Evolutionary conservation across 495 filamentous ascomycete species (phyloP).

Genomic region (Penicillium verhagenii): DNA sequence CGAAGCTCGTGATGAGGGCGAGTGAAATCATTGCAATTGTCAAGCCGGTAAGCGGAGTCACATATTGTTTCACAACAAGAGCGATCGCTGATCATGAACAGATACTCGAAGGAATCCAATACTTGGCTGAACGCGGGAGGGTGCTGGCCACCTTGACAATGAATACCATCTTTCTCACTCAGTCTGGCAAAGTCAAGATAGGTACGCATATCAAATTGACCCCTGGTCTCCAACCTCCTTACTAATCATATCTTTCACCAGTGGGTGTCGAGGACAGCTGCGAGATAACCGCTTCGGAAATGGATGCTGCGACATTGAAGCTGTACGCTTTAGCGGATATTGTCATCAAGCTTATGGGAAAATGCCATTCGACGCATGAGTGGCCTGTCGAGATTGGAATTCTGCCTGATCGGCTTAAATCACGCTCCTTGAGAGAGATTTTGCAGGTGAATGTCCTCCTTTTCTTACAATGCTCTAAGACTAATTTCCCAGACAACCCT

Average conservation of each 20-base stretch:
- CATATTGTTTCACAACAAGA: not conserved
- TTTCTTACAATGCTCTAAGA: not conserved
- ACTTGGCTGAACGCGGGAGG: constrained; percentile 2
- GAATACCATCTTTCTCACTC: constrained; percentile 9
- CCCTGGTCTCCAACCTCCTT: not conserved
- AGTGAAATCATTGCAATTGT: constrained; percentile 3
- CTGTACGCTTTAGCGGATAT: constrained; percentile 5
- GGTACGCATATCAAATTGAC: not conserved
- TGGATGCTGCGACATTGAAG: constrained; percentile 6
- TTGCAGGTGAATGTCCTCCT: not conserved
- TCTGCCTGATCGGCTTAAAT: not conserved
- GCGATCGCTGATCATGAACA: not conserved
- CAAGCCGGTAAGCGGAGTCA: constrained; percentile 1
- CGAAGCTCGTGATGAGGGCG: constrained; percentile 3
- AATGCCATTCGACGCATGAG: not conserved
- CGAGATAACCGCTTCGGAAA: constrained; percentile 1
- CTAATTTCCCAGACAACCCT: not conserved
- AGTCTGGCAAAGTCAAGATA: constrained; percentile 6
- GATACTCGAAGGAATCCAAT: constrained; percentile 3
- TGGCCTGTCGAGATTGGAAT: not conserved
- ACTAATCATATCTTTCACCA: not conserved
- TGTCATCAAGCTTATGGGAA: constrained; percentile 1
- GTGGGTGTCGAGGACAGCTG: constrained; percentile 3
- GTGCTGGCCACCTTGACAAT: constrained; percentile 5
- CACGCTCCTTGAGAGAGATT: not conserved